phyloP scores from a whole-genome alignment of 2,329 filamentous ascomycete species.

The Ophiostoma australiae region DNA sequence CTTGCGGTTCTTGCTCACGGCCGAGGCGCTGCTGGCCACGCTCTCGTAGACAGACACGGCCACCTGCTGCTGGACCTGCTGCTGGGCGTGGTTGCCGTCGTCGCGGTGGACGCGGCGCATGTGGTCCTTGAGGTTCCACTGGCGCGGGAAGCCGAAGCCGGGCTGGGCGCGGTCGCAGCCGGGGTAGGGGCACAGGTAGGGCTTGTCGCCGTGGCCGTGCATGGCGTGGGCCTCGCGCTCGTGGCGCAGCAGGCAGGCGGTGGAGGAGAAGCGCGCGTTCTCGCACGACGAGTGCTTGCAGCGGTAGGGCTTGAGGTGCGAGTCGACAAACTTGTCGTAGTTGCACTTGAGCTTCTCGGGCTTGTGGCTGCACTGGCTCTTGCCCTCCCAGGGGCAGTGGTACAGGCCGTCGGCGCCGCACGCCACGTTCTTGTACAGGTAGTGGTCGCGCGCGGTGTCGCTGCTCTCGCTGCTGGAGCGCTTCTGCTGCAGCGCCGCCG shows the following conservation, averaged over 20 bases:
- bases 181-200: slow-evolving; percentile 80
- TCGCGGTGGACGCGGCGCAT: slow-evolving; percentile 90
- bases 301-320: slow-evolving; percentile 91
- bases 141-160: slow-evolving; percentile 86
- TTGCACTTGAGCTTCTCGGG: slow-evolving; percentile 97
- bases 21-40: slow-evolving; percentile 25
- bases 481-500: slow-evolving; percentile 36
- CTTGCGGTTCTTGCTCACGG: slow-evolving; percentile 49
- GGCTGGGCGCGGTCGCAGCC: slow-evolving; percentile 78
- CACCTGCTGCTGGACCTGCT: neutral
- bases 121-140: slow-evolving; percentile 95
- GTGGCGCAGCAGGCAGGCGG: slow-evolving; percentile 87
- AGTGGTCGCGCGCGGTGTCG: slow-evolving; percentile 54
- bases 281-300: slow-evolving; percentile 84
- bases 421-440: slow-evolving; percentile 63
- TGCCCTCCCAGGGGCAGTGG: slow-evolving; percentile 82
- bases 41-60: neutral
- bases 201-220: slow-evolving; percentile 90
- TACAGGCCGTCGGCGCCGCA: slow-evolving; percentile 73
- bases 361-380: slow-evolving; percentile 73
- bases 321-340: slow-evolving; percentile 98
- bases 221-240: slow-evolving; percentile 94
- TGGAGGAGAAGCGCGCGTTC: slow-evolving; percentile 87
- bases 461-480: slow-evolving; percentile 44
- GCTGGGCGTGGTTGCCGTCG: slow-evolving; percentile 34